Evolutionary conservation across 2,329 filamentous ascomycete species (phyloP), one percentile per base, ranked within the genome.

Genomic region (Pestalotiopsis fici): DNA sequence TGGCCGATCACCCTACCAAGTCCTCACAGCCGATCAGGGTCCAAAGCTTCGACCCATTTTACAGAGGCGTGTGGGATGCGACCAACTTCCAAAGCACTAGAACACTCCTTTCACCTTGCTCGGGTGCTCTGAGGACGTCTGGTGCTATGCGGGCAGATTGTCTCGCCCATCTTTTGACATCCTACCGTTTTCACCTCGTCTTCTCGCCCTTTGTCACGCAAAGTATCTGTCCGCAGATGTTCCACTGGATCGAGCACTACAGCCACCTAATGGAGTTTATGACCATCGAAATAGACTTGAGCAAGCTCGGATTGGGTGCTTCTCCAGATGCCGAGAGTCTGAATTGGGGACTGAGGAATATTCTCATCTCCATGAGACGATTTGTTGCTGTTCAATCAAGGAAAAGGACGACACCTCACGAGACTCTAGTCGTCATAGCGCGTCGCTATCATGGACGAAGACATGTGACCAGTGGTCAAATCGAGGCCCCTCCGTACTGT

Each of bases 271-370:
- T 67, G 66, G 47, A 60, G 21, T 25, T 54, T 35, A 59, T 65
- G 12, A 67, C 55, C 9, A 54, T 67, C 37, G 66, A 67, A 23
- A 39, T 67, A 21, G 66, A 67, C 31, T 55, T 67, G n/a, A 67
- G 66, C 61, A 67, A 60, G 35, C 66, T 67, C 18, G 66, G 61
- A 7, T 59, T 67, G 23, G 61, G 66, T 28, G 25, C 66, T 15
- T 25, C n/a, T 25, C 25, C 61, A 11, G 47, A 63, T 21, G 66
- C 66, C 21, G 18, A 12, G 7, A 31, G 31, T 12, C 61, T 67
- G n/a, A n/a, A 11, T 12, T 50, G 21, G 25, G 66, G 50, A n/a
- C 28, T 54, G n/a, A 21, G 25, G 15, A 15, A 59, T 9, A 54
- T 67, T 2, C 28, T 39, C 54, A 28, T n/a, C 6, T 13, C 23